These are phyloP conservation scores for Penicillium hordei DNA, from an alignment of 2,329 filamentous ascomycete species.

Conservation along the genomic window DNA sequence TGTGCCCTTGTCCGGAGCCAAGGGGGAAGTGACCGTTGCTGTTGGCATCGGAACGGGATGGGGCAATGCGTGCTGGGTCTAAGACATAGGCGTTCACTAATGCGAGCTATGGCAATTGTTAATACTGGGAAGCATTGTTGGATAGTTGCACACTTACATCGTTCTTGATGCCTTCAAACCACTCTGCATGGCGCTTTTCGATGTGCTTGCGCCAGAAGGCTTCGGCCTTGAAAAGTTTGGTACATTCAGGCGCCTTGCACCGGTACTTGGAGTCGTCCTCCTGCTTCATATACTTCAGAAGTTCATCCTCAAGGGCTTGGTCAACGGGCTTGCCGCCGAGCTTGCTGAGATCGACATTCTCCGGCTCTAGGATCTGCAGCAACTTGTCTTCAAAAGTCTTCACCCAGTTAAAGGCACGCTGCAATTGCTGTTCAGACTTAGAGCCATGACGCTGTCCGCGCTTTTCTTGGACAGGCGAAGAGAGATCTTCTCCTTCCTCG, in stretches of 20 bases:
- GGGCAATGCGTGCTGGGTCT: conserved; percentile 91
- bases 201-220: conserved; percentile 98
- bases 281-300: conserved; percentile 87
- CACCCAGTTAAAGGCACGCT: conserved; percentile 97
- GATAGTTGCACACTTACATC: conserved; percentile 64
- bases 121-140: neutral
- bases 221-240: conserved; percentile 95
- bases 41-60: conserved; percentile 88
- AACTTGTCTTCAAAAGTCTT: conserved; percentile 98
- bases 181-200: conserved; percentile 91
- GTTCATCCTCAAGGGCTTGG: conserved; percentile 81
- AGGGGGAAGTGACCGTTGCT: conserved; percentile 94
- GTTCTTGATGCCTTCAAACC: conserved; percentile 74
- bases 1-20: conserved; percentile 69
- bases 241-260: conserved; percentile 93
- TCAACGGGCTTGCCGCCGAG: conserved; percentile 84
- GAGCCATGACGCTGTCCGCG: conserved; percentile 68
- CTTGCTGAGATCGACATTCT: conserved; percentile 82
- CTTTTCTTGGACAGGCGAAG: conserved; percentile 68
- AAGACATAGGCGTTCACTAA: conserved; percentile 93
- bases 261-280: conserved; percentile 97
- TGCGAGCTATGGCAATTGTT: conserved; percentile 60
- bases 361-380: conserved; percentile 85
- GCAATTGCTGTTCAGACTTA: conserved; percentile 87
- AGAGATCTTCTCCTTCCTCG: conserved; percentile 64